Base-by-base conservation (phyloP, 2,329 filamentous ascomycete species). In the Colletotrichum neosansevieriae region DNA sequence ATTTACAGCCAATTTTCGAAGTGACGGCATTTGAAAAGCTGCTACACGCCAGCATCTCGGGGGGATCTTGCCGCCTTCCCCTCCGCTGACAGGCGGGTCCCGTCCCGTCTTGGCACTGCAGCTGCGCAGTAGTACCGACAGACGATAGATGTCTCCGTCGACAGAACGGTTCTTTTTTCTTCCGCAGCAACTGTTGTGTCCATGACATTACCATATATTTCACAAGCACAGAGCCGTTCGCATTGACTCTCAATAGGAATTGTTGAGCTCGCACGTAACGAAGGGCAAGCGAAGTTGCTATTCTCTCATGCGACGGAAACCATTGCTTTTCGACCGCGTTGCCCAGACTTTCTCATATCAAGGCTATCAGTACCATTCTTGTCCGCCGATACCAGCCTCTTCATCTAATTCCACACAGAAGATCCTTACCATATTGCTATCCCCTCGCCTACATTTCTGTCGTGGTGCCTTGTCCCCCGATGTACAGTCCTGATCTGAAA, bases 51-150 rank as follows among this genome's bases (percentile, higher is more conserved):
- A 38, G 36, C 10, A 13, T 38, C 36, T 38, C 40, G 72, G 21
- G 63, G 63, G 51, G 77, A 10, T 29, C 51, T 60, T 44, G 34
- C 65, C 60, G 45, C n/a, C 7, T 36, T 10, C 45, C 17, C 40
- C 9, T 50, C 40, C 47, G 59, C 21, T 65, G 49, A 45, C 64
- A 32, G 51, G 66, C 54, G 66, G 66, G 49, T 49, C 61, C 49
- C 42, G 54, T 66, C 40, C 66, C 66, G 66, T 36, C 66, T 69
- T 69, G 66, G 66, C 66, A 13, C 59, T 49, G 54, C 49, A 58
- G 24, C 29, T 40, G 19, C 19, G 32, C 63, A 40, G 63, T 21
- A 62, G 38, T 29, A 21, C 62, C 56, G 44, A 36, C 34, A 63
- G 58, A 45, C 34, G 40, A 17, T 10, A 49, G 36, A 54, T 32